These are phyloP conservation scores for Penicillium sp. DNA, from an alignment of 2,329 filamentous ascomycete species.

Conservation along the genomic window DNA sequence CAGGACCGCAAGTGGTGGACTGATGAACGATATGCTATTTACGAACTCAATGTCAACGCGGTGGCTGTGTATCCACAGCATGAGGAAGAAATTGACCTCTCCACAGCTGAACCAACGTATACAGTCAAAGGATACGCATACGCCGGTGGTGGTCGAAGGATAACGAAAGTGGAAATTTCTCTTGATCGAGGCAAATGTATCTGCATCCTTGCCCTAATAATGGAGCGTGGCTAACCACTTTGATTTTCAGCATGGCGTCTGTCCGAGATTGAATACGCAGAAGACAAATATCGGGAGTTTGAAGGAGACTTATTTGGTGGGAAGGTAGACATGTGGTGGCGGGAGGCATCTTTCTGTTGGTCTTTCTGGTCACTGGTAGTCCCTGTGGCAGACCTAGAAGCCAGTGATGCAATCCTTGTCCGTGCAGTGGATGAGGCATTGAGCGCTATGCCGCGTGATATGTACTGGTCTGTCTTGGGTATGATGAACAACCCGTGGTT, in stretches of 20 bases:
- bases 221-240: constrained; percentile 11
- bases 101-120: constrained; percentile 55
- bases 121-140: constrained; percentile 80
- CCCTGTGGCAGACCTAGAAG: constrained; percentile 58
- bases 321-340: constrained; percentile 74
- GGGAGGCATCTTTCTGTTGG: constrained; percentile 85
- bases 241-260: constrained; percentile 62
- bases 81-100: constrained; percentile 62
- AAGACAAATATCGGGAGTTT: constrained; percentile 74
- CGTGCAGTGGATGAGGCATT: constrained; percentile 88
- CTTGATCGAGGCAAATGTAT: constrained; percentile 72
- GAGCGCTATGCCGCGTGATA: constrained; percentile 82
- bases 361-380: constrained; percentile 84
- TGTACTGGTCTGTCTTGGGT: constrained; percentile 93
- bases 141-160: constrained; percentile 76
- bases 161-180: constrained; percentile 80
- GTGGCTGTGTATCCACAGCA: constrained; percentile 78
- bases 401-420: constrained; percentile 71
- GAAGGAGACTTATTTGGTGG: constrained; percentile 70
- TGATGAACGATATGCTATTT: constrained; percentile 89
- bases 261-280: constrained; percentile 75
- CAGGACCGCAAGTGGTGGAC: constrained; percentile 75
- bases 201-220: not conserved
- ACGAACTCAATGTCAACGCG: constrained; percentile 85
- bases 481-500: constrained; percentile 99